Evolutionary conservation across 192 early-diverging fungal genomes (phyloP).

Genomic region (Linnemannia schmuckeri): DNA sequence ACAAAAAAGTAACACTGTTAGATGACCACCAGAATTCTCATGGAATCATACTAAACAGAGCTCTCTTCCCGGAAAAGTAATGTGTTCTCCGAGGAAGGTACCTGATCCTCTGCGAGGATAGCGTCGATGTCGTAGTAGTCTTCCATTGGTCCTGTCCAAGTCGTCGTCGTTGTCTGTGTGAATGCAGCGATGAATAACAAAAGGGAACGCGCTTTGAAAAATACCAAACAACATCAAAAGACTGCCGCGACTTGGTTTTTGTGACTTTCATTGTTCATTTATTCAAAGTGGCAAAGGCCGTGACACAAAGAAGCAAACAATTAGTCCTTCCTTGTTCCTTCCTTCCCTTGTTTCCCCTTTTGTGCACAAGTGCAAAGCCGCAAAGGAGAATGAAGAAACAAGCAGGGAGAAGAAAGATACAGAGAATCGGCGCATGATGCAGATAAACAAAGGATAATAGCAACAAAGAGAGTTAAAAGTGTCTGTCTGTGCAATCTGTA

Average conservation of each 20-base stretch:
- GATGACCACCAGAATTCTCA: background rate
- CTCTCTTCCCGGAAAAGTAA: background rate
- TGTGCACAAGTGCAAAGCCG: no score
- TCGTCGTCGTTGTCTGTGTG: background rate
- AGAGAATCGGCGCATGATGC: background rate
- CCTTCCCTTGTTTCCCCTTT: no score
- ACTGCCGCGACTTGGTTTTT: background rate
- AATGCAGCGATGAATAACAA: background rate
- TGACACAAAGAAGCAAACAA: background rate
- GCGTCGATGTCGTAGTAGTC: constrained; percentile 72
- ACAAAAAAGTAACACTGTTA: background rate
- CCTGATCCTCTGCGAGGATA: constrained; percentile 69
- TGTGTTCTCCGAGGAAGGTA: constrained; percentile 10
- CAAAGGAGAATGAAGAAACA: background rate
- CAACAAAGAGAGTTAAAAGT: background rate
- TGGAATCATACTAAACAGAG: background rate
- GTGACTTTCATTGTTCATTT: background rate
- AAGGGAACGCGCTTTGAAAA: background rate
- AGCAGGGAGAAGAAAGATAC: background rate
- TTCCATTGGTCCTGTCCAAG: constrained; percentile 21
- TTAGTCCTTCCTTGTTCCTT: no score
- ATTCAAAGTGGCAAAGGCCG: background rate
- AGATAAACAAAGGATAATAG: background rate
- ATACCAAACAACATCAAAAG: background rate
- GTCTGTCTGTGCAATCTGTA: background rate